Evolutionary conservation across 2,329 filamentous ascomycete species (phyloP).

Genomic region (Anisogramma anomala): DNA sequence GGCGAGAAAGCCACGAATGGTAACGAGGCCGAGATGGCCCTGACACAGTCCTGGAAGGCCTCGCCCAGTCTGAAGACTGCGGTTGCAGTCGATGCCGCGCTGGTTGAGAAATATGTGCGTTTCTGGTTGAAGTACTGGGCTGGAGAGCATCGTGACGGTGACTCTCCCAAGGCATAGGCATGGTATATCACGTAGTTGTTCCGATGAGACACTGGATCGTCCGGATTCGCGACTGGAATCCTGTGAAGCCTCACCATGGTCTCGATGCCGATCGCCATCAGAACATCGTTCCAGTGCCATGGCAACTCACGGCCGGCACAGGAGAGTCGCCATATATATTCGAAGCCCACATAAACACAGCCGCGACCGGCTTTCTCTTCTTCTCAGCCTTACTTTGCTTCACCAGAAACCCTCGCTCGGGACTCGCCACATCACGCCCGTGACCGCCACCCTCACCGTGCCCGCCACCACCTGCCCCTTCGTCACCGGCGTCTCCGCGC

Average conservation of each 20-base stretch:
- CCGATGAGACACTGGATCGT: not conserved
- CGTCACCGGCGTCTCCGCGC: slow-evolving; percentile 1
- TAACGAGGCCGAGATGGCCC: not conserved
- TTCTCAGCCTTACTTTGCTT: not conserved
- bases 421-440: not conserved
- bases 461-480: slow-evolving; percentile 4
- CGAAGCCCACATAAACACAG: not conserved
- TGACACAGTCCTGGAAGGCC: not conserved
- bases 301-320: not conserved
- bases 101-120: not conserved
- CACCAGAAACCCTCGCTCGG: not conserved
- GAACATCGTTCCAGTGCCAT: slow-evolving; percentile 1
- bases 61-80: not conserved
- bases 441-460: not conserved
- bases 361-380: not conserved
- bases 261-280: not conserved
- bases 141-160: not conserved
- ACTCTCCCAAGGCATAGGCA: not conserved
- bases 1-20: not conserved
- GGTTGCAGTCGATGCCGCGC: not conserved
- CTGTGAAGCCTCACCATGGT: not conserved
- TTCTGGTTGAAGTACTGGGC: not conserved
- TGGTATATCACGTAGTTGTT: not conserved
- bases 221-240: not conserved
- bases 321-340: not conserved